Conservation (phyloP, 768 basidiomycete species). For the Strobilomyces confusus region DNA sequence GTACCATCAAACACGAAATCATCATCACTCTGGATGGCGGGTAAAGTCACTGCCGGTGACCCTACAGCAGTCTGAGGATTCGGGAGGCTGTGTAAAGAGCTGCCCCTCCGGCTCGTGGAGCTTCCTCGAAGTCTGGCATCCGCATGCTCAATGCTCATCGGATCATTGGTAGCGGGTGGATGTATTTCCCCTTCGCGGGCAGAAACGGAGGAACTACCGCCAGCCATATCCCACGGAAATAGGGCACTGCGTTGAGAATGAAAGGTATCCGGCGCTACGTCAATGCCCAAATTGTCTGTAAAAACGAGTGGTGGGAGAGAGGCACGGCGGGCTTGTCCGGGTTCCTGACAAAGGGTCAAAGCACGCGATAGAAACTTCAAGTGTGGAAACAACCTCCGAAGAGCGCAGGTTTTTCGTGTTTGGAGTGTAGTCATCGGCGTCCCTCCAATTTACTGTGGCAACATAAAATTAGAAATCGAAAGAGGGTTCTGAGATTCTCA, state of each 20-base stretch:
- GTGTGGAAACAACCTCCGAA: conserved; percentile 53
- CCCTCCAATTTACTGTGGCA: conserved; percentile 22
- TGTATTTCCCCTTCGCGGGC: conserved; percentile 34
- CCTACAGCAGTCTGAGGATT: conserved; percentile 38
- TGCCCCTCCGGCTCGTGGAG: conserved; percentile 53
- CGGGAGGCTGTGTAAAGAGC: conserved; percentile 50
- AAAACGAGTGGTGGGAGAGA: conserved; percentile 54
- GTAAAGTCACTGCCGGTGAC: conserved; percentile 47
- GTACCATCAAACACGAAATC: conserved; percentile 68
- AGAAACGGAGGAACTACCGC: conserved; percentile 52
- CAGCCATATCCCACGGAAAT: conserved; percentile 85
- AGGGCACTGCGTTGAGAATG: conserved; percentile 65
- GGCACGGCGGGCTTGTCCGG: conserved; percentile 75
- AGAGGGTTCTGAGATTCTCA: not conserved
- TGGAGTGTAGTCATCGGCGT: conserved; percentile 13
- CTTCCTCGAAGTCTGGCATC: conserved; percentile 53
- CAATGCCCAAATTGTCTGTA: conserved; percentile 48
- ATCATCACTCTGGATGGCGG: conserved; percentile 45
- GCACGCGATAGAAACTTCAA: not conserved
- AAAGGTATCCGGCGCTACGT: conserved; percentile 36
- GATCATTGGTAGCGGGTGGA: conserved; percentile 39
- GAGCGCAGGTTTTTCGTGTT: conserved; percentile 37
- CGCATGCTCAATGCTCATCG: conserved; percentile 46
- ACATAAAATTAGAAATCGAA: conserved; percentile 4
- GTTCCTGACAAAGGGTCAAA: conserved; percentile 52